Evolutionary conservation across 2,329 filamentous ascomycete species (phyloP).

Genomic region (Trichoderma atrobrunneum): DNA sequence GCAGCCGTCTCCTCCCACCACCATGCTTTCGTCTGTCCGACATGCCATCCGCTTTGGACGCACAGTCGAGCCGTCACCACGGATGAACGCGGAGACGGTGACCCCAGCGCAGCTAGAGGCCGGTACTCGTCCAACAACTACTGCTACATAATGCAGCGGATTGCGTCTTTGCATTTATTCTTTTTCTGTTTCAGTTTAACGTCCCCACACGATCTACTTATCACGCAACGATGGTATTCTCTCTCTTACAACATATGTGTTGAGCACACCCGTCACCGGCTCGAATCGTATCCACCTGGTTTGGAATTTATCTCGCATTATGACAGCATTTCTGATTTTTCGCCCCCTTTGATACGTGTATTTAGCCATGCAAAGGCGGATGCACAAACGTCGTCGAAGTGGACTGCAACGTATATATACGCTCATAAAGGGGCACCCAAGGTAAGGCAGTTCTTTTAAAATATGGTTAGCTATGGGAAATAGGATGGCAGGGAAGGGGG

Average conservation of each 20-base stretch:
- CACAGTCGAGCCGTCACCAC: slow-evolving; percentile 24
- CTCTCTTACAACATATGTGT: slow-evolving; percentile 27
- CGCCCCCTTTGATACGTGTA: slow-evolving; percentile 1
- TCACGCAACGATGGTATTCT: slow-evolving; percentile 30
- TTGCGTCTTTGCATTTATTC: background rate
- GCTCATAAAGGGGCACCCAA: background rate
- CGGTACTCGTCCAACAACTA: slow-evolving; percentile 33
- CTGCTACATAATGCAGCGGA: background rate
- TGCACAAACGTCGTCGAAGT: background rate
- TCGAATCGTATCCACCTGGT: slow-evolving; percentile 22
- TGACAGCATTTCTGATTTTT: slow-evolving; percentile 27
- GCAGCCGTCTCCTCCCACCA: slow-evolving; percentile 19
- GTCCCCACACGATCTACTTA: background rate
- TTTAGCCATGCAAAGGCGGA: background rate
- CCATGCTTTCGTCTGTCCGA: slow-evolving; percentile 34
- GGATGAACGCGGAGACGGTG: slow-evolving; percentile 25
- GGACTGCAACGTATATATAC: background rate
- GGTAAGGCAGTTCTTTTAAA: slow-evolving; percentile 2
- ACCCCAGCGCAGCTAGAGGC: slow-evolving; percentile 50
- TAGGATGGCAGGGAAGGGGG: background rate
- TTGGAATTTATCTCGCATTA: slow-evolving; percentile 28
- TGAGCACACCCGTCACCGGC: slow-evolving; percentile 29
- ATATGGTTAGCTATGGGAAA: slow-evolving; percentile 1
- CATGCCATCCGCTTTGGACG: slow-evolving; percentile 34
- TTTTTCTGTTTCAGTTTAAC: background rate